Evolutionary conservation across 768 basidiomycete genomes (phyloP), one percentile per base, ranked within the genome.

Genomic region (Leccinellum rugosiceps): DNA sequence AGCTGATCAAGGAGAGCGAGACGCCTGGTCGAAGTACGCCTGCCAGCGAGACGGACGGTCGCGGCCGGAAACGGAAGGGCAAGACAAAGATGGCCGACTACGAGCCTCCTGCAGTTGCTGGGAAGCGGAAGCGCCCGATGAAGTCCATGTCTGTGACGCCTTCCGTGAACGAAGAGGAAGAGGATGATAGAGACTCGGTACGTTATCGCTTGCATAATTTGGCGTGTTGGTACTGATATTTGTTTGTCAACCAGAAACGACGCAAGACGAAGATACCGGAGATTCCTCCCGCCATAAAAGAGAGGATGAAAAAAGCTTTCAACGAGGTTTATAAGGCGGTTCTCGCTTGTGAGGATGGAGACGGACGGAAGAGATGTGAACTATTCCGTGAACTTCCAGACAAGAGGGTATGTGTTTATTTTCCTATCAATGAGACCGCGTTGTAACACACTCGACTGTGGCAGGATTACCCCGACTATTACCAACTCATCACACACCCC

Each of bases 401-500:
- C 67, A 86, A 78, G 72, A 81, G 85, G 70, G 90, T 88, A 65
- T 60, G 79, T 71, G 14, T 30, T 4, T 1, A 44, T 52, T 53
- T 19, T 23, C 19, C n/a, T 51, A 32, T 1, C 7, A n/a, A 19
- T 21, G 26, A 11, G 57, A 50, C 6, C 26, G 50, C 10, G 26
- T 26, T n/a, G 47, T 52, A 63, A 59, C 30, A 70, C 32, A 68
- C 52, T 11, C 13, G 13, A 35, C 23, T 21, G 9, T 38, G n/a
- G 50, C 43, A 94, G 90, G 85, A 88, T 56, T 95, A 95, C 66
- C 92, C 93, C 30, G 90, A 94, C 67, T 99, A 98, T 70, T 97
- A 95, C 72, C 82, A 87, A 56, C 80, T 94, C 65, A 98, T 99
- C 74, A 78, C 76, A 3, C 81, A 85, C 48, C 96, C 96, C 3